Evolutionary conservation across 2,329 filamentous ascomycete genomes (phyloP).

Genomic region (Colletotrichum viniferum): DNA sequence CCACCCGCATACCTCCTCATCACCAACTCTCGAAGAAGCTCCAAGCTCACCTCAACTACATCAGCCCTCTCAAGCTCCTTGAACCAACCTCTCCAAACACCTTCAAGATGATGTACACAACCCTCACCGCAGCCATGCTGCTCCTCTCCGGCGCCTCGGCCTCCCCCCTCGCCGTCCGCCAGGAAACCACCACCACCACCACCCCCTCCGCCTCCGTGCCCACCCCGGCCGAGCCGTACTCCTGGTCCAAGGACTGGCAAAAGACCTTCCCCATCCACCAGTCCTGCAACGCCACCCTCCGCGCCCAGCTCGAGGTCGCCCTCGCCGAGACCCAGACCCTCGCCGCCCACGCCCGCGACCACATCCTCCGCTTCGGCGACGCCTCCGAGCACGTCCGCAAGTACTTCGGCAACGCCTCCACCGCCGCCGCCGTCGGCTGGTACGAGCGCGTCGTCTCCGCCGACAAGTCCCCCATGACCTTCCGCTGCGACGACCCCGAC

Average conservation of each 20-base stretch:
- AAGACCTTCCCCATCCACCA: constrained; percentile 58
- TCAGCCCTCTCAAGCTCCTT: not conserved
- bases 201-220: constrained; percentile 19
- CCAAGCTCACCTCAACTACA: not conserved
- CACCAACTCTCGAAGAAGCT: not conserved
- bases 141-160: constrained; percentile 26
- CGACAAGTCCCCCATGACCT: constrained; percentile 61
- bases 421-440: constrained; percentile 64
- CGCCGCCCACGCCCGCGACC: constrained; percentile 65
- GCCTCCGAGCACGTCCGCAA: constrained; percentile 64
- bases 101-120: constrained; percentile 14
- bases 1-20: not conserved
- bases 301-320: constrained; percentile 57
- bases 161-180: constrained; percentile 30
- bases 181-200: constrained; percentile 23
- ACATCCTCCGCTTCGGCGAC: constrained; percentile 62
- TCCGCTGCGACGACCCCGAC: constrained; percentile 73
- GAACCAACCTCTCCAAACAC: not conserved
- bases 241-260: constrained; percentile 37
- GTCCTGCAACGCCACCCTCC: constrained; percentile 69
- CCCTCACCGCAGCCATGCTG: constrained; percentile 24
- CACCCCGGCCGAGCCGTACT: constrained; percentile 27
- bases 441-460: constrained; percentile 64
- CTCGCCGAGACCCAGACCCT: constrained; percentile 63
- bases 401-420: constrained; percentile 68